phyloP scores from a whole-genome alignment of 371 early-diverging fungal species.

The Mortierella sp. region DNA sequence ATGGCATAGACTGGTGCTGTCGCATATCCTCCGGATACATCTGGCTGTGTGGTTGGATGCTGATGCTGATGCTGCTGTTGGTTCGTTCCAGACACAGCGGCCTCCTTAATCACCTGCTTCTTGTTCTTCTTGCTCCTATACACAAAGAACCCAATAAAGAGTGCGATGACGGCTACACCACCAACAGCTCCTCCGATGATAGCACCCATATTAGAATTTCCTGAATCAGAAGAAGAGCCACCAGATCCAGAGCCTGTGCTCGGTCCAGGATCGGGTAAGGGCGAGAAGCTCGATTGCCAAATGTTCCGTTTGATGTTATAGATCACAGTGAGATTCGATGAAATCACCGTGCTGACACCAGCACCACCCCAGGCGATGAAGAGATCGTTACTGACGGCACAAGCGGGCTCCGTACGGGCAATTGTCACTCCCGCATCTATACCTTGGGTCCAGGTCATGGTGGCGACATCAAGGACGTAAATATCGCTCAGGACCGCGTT shows the following conservation, averaged over 20 bases:
- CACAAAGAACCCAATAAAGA: conserved; percentile 8
- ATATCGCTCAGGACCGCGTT: conserved; percentile 25
- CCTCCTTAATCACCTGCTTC: no score
- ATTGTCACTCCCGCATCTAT: conserved; percentile 11
- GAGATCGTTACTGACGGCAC: conserved; percentile 34
- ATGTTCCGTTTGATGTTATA: conserved; percentile 16
- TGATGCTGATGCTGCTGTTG: no score
- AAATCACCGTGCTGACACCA: background rate
- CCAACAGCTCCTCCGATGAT: conserved; percentile 20
- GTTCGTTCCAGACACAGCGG: no score
- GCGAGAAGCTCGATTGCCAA: conserved; percentile 17
- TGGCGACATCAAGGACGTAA: conserved; percentile 23
- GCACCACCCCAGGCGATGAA: conserved; percentile 39
- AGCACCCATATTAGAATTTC: conserved; percentile 4
- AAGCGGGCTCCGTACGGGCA: conserved; percentile 22
- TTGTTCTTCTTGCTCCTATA: conserved; percentile 7
- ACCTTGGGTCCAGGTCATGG: conserved; percentile 41
- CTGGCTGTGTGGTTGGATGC: no score
- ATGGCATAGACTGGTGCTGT: background rate
- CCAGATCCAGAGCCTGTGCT: background rate
- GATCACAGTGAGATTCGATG: conserved; percentile 7
- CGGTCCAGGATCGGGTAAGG: conserved; percentile 1
- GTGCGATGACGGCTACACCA: conserved; percentile 6
- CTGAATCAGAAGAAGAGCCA: background rate
- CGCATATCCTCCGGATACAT: no score